These are phyloP conservation scores for Colletotrichum musicola DNA, from an alignment of 2,329 filamentous ascomycete species.

Conservation along the genomic window DNA sequence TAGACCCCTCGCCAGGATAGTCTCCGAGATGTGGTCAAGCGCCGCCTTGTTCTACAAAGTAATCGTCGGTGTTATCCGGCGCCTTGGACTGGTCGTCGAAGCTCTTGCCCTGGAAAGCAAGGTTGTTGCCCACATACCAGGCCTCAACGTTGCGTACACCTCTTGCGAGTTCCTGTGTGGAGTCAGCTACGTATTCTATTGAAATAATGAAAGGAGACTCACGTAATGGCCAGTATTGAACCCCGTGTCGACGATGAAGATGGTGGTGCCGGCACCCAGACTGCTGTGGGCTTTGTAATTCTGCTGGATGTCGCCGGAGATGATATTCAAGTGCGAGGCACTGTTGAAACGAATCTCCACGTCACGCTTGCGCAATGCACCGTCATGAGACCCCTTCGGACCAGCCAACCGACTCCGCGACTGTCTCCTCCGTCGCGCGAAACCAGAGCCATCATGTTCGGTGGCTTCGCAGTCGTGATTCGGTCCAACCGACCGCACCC, in stretches of 20 bases:
- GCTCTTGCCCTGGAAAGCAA: not conserved
- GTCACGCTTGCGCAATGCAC: not conserved
- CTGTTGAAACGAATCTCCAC: not conserved
- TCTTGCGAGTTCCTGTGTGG: slow-evolving; percentile 9
- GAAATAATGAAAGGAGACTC: not conserved
- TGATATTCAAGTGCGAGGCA: not conserved
- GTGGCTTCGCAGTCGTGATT: not conserved
- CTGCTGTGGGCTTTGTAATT: not conserved
- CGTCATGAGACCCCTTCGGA: not conserved
- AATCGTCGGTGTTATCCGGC: slow-evolving; percentile 1
- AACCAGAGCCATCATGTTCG: not conserved
- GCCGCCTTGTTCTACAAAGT: not conserved
- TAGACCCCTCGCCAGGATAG: not conserved
- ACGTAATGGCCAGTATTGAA: slow-evolving; percentile 18
- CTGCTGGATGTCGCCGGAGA: not conserved
- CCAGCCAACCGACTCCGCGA: not conserved
- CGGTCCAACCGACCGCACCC: not conserved
- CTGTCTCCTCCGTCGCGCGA: not conserved
- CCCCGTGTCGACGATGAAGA: slow-evolving; percentile 10
- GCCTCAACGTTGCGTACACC: not conserved
- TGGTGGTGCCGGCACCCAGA: not conserved
- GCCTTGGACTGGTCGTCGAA: slow-evolving; percentile 7
- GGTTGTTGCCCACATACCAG: slow-evolving; percentile 10
- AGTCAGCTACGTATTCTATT: not conserved
- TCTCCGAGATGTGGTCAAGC: not conserved